A percentile compares a stretch with the other conserved stretches of the same genome.
These are phyloP conservation scores for Aspergillus puulaauensis DNA, from an alignment of 2,329 filamentous ascomycete species.

Conservation along the genomic window DNA sequence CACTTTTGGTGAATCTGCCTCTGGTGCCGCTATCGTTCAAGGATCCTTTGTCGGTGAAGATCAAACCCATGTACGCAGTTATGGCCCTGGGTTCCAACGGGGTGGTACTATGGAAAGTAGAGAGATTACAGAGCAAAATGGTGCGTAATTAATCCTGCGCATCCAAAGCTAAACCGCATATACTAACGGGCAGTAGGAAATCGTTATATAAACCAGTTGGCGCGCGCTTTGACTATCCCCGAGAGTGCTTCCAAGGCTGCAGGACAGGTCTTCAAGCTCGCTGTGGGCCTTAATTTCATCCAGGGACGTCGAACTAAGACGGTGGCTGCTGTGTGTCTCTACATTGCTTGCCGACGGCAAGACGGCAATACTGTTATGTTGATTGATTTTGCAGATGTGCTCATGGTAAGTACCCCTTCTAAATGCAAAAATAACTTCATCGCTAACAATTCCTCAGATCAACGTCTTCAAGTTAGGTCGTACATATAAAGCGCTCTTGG, in stretches of 20 bases:
- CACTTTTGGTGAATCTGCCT: constrained; percentile 82
- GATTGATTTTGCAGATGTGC: constrained; percentile 88
- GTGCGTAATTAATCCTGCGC: constrained; percentile 15
- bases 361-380: constrained; percentile 83
- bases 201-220: constrained; percentile 44
- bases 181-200: constrained; percentile 29
- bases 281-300: constrained; percentile 72
- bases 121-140: constrained; percentile 47
- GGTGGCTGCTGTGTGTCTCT: constrained; percentile 87
- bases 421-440: background rate
- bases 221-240: constrained; percentile 46
- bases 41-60: constrained; percentile 84
- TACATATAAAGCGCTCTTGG: constrained; percentile 80
- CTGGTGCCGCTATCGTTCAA: constrained; percentile 84
- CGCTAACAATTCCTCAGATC: constrained; percentile 44
- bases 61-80: constrained; percentile 73
- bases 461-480: constrained; percentile 92
- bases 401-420: constrained; percentile 45
- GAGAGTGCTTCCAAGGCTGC: constrained; percentile 65
- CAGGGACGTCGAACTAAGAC: constrained; percentile 82
- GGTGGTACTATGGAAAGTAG: constrained; percentile 51
- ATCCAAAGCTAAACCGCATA: background rate
- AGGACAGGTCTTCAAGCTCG: constrained; percentile 73
- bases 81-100: constrained; percentile 48
- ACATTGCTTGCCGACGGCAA: constrained; percentile 79